Evolutionary conservation across 768 basidiomycete species (phyloP), one percentile per base, ranked within the genome.

Genomic region (Mycena vulgaris): DNA sequence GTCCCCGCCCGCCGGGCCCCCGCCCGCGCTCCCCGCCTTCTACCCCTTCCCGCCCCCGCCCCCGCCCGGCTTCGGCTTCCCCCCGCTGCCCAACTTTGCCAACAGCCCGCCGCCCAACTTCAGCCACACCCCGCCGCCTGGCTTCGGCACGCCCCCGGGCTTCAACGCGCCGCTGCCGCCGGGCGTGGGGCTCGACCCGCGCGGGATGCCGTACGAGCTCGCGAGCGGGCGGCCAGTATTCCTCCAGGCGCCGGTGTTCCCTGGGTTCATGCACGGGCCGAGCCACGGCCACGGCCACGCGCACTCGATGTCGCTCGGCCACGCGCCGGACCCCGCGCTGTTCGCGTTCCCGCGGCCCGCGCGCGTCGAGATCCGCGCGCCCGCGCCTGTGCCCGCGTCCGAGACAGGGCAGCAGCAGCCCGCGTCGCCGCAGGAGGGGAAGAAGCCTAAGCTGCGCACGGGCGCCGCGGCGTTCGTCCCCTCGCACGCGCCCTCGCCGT

Each of bases 201-300:
- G 93, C 68, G 94, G 94, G 35, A 86, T 94, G 82, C 85, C 93
- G n/a, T 95, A 91, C 76, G 94, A 95, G 79, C 77, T 95, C 59
- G 90, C 93, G 17, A 95, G 93, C 6, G 95, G 95, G 45, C 93
- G 93, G 42, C 89, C 93, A 14, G 90, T 95, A 37, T 92, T 92
- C 74, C 84, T 95, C 27, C 66, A 31, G 90, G 70, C 80, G 86
- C n/a, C 84, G 87, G 16, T 87, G 47, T 30, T 35, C 39, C 35
- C 47, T 25, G 88, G 68, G 81, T 86, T 17, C 87, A 89, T 78
- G 83, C 87, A 76, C 19, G 83, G 40, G 84, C 87, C 31, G 83
- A 33, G 33, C 27, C 87, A 76, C 19, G 83, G 40, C 84, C 87
- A 35, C 83, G 47, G 33, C 27, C 63, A 63, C 47, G 35, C 40